Evolutionary conservation across 2,329 filamentous ascomycete species (phyloP), one percentile per base, ranked within the genome.

Genomic region (Parastagonospora nodorum): DNA sequence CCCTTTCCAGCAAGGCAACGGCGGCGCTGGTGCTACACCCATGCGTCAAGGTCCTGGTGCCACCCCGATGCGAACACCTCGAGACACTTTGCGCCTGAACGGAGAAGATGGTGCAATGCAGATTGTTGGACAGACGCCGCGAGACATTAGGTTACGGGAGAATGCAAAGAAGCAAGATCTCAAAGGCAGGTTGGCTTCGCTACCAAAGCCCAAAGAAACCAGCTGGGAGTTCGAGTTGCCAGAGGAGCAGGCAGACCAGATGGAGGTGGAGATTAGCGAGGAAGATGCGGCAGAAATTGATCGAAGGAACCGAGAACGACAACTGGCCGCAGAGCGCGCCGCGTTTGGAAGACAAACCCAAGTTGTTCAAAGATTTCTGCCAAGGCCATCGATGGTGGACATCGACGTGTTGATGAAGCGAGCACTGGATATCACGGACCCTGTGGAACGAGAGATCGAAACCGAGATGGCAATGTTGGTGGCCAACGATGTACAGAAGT

Each of bases 181-280:
- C 6, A 85, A 85, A 52, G 81, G 84, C 43, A 84, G 88, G 36
- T 83, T 99, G n/a, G 84, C 90, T 4, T 86, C 90, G 16, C 80
- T 99, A 12, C 94, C 94, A 1, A 95, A 90, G 67, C 94, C 94
- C 0, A 97, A 96, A 68, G 91, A 96, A 67, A 88, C 86, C 0
- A 92, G 97, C 60, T 97, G 90, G 88, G 94, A 97, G 61, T 84
- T 97, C 39, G 93, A 97, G 69, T 77, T 96, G 30, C 93, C 93
- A 0, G 91, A 95, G 35, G 92, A 96, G 57, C 82, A 88, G 57
- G 78, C 83, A 54, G 90, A 94, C 61, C 66, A 77, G 2, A 63
- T 71, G 42, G 72, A 72, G 2, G 77, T 81, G 38, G 80, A 86
- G 44, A 67, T 82, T 7, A 78, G 77, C n/a, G 83, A 84, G 64